Evolutionary conservation across 1,284 basidiomycete genomes (phyloP), one percentile per base, ranked within the genome.

Genomic region (Apiotrichum porosum): DNA sequence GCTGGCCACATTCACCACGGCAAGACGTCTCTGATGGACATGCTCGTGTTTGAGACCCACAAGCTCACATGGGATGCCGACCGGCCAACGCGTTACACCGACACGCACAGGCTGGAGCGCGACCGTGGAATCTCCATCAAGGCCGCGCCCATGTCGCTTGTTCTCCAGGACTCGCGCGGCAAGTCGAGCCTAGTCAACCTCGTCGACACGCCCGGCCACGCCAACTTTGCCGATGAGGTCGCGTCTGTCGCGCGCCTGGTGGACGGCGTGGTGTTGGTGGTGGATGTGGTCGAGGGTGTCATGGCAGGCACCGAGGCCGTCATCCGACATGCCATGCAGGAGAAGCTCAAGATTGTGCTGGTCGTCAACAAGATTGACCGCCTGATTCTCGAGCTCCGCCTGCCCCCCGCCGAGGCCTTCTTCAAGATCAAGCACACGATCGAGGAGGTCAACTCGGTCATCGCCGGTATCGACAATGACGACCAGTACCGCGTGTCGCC

Each of bases 391-490:
- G 95, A 99, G 74, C 80, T 99, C 46, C 85, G 95, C 30, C 84
- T 99, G 60, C 94, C 94, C 61, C 94, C 95, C 40, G 77, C 84
- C 37, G 95, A 98, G 65, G 95, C 95, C 2, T 98, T 90, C 78
- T 97, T 94, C 78, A 98, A 98, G 79, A 88, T 98, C 61, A 95
- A 91, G 71, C 94, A 97, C 67, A 95, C 94, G 6, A 94, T 99
- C 52, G 95, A 98, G 68, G 95, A 98, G 72, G 86, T 99, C 52
- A 99, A 99, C 73, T 88, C 86, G 2, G 84, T 92, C 70, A 94
- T 97, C 62, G 86, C 88, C 86, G 80, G 82, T 32, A 87, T 95
- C 63, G 84, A 95, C 72, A 83, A 89, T 9, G 84, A 94, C 69
- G 90, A 93, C 37, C 83, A 83, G 41, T 77, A 88, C 42, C 83